Percentiles rank a stretch among this genome's conserved stretches.
Evolutionary conservation across 2,329 filamentous ascomycete genomes (phyloP).

Genomic region (Talaromyces marneffei): DNA sequence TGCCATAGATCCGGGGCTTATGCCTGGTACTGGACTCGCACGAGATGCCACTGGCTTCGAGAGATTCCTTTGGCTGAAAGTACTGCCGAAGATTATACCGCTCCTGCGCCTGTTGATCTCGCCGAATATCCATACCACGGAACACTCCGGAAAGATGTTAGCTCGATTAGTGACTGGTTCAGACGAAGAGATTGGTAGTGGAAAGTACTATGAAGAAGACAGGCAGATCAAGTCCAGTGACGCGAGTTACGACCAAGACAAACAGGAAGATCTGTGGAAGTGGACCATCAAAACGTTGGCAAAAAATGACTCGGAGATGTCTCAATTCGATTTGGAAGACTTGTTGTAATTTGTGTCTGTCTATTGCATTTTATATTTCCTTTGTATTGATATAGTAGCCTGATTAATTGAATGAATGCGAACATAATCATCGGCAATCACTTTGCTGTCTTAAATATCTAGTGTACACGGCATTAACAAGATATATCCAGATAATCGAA

Average conservation of each 20-base stretch:
- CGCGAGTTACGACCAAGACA: constrained; percentile 40
- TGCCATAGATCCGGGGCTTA: constrained; percentile 45
- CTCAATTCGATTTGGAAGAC: neutral
- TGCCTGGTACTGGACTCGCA: constrained; percentile 44
- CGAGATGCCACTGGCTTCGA: constrained; percentile 27
- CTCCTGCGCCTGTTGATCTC: constrained; percentile 31
- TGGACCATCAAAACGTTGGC: constrained; percentile 39
- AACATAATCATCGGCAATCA: neutral
- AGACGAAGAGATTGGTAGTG: constrained; percentile 29
- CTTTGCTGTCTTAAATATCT: neutral
- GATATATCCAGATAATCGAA: neutral
- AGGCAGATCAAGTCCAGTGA: constrained; percentile 38
- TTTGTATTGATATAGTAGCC: neutral
- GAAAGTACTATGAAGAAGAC: constrained; percentile 42
- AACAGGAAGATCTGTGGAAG: constrained; percentile 46
- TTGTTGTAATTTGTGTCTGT: neutral
- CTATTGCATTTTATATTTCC: neutral
- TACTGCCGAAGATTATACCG: constrained; percentile 30
- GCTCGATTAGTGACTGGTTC: constrained; percentile 36
- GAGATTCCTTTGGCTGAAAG: constrained; percentile 30
- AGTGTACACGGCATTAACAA: neutral
- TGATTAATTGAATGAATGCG: neutral
- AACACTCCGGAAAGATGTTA: constrained; percentile 38
- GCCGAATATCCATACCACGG: constrained; percentile 35
- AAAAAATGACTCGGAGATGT: neutral